Percentiles rank a stretch among this genome's conserved stretches.
Conservation (phyloP, 228 moss, liverwort and hornwort species). For the Sphagnum magellanicum region DNA sequence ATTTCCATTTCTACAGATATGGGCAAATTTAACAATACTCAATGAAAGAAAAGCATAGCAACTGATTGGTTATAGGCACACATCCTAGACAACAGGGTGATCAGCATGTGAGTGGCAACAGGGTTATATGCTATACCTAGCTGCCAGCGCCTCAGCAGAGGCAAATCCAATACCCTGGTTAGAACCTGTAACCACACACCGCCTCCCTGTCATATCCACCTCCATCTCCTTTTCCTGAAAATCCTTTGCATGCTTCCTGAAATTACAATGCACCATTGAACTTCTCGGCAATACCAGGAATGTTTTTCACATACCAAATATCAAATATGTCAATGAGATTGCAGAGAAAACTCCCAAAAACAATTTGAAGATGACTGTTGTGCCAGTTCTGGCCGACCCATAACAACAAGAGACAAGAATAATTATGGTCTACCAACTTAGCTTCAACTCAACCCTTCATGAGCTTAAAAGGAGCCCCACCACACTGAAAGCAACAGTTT, state of each 20-base stretch:
- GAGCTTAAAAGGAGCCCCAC: too few species aligned
- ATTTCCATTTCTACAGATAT: too few species aligned
- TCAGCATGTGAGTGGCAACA: too few species aligned
- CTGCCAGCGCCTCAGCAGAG: conserved; percentile 66
- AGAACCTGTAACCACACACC: conserved; percentile 78
- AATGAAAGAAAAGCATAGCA: too few species aligned
- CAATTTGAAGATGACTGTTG: not conserved
- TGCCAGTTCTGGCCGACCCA: too few species aligned
- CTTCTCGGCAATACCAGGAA: not conserved
- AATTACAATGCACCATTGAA: not conserved
- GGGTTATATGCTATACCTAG: conserved; percentile 26
- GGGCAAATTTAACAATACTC: too few species aligned
- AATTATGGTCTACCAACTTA: too few species aligned
- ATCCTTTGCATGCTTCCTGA: conserved; percentile 68
- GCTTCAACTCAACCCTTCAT: too few species aligned
- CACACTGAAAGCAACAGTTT: too few species aligned
- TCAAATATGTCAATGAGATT: not conserved
- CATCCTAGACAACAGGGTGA: too few species aligned
- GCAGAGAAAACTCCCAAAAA: not conserved
- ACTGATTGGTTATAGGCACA: too few species aligned
- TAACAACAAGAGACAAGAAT: too few species aligned
- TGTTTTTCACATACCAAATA: not conserved
- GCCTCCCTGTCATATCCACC: conserved; percentile 68
- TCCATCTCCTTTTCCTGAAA: conserved; percentile 58
- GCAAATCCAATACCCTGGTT: conserved; percentile 85